phyloP scores from a whole-genome alignment of 2,329 filamentous ascomycete genomes.

The Aureobasidium subglaciale region DNA sequence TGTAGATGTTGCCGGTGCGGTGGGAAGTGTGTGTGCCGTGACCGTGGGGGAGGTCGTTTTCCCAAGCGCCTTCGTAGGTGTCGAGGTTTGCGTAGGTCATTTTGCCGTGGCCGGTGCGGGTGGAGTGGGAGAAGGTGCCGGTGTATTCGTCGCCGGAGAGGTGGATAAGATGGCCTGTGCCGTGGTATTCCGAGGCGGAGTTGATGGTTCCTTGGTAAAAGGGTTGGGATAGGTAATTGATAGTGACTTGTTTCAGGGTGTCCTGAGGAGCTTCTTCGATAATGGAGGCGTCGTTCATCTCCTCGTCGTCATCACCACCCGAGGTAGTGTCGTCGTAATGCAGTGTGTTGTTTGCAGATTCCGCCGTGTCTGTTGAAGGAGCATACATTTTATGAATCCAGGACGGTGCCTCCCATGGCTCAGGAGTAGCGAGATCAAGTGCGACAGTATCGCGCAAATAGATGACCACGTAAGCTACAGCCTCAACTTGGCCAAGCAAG shows the following conservation, averaged over 20 bases:
- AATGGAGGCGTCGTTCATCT: slow-evolving; percentile 25
- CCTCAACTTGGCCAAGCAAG: slow-evolving; percentile 27
- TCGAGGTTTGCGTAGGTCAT: slow-evolving; percentile 58
- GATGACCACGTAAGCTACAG: slow-evolving; percentile 49
- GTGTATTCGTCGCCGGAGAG: slow-evolving; percentile 50
- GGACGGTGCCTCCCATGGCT: slow-evolving; percentile 38
- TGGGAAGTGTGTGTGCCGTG: slow-evolving; percentile 51
- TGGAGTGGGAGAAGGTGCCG: slow-evolving; percentile 47
- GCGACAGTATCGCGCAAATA: slow-evolving; percentile 44
- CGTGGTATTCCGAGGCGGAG: slow-evolving; percentile 43
- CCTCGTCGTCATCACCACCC: slow-evolving; percentile 23
- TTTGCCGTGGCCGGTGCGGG: slow-evolving; percentile 49
- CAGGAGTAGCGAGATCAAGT: slow-evolving; percentile 28
- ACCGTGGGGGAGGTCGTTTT: slow-evolving; percentile 57
- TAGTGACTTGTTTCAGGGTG: slow-evolving; percentile 32
- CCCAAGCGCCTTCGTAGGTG: slow-evolving; percentile 51
- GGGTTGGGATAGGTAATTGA: slow-evolving; percentile 49
- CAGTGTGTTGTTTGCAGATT: background rate
- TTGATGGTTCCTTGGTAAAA: slow-evolving; percentile 48
- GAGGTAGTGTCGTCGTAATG: background rate
- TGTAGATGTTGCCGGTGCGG: slow-evolving; percentile 53
- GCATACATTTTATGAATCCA: slow-evolving; percentile 29
- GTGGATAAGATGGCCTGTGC: slow-evolving; percentile 47
- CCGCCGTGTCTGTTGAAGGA: background rate
- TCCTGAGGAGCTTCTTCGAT: background rate